phyloP scores from a whole-genome alignment of 768 basidiomycete species.

The Suillus hirtellus region DNA sequence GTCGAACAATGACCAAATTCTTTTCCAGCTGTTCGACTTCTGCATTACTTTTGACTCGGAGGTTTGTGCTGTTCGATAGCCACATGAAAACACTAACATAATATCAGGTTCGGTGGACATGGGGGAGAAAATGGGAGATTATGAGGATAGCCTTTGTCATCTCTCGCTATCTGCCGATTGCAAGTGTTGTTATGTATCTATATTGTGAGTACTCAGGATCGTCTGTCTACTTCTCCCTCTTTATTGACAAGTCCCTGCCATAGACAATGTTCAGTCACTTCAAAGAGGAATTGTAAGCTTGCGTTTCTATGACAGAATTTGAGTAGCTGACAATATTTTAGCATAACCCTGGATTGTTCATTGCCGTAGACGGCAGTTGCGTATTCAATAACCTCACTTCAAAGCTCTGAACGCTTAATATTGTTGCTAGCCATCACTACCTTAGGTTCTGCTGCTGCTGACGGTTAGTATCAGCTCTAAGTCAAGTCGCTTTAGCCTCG shows the following conservation, averaged over 20 bases:
- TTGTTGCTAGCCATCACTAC: not conserved
- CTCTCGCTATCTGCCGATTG: conserved; percentile 26
- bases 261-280: not conserved
- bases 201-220: conserved; percentile 1
- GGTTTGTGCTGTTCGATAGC: not conserved
- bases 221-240: not conserved
- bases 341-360: not conserved
- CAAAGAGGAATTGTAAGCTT: not conserved
- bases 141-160: conserved; percentile 20
- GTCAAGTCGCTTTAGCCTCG: not conserved
- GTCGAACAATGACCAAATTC: not conserved
- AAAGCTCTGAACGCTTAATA: not conserved
- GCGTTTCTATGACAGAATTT: not conserved
- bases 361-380: not conserved
- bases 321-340: not conserved
- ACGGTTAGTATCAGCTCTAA: not conserved
- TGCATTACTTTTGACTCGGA: conserved; percentile 6
- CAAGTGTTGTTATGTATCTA: conserved; percentile 16
- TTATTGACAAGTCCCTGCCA: not conserved
- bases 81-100: not conserved
- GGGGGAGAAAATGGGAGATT: conserved; percentile 18
- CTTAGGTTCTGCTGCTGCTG: not conserved
- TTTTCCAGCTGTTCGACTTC: conserved; percentile 4
- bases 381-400: not conserved
- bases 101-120: conserved; percentile 21